Conservation (phyloP, 2,329 filamentous ascomycete species). For the Bipolaris zeicola region DNA sequence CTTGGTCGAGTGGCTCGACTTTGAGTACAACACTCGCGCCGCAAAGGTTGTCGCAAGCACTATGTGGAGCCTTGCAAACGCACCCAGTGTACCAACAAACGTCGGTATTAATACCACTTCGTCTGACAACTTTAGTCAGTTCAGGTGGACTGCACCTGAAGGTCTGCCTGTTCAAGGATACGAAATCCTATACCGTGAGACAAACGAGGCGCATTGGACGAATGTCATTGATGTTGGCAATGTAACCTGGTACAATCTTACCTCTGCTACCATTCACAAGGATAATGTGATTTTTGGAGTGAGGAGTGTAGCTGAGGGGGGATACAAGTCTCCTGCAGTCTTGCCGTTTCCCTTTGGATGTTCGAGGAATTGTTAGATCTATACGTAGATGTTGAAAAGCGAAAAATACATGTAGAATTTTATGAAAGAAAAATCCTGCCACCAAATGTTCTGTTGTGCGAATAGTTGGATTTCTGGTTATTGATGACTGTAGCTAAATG, state of each 20-base stretch:
- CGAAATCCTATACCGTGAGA: constrained; percentile 60
- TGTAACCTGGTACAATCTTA: constrained; percentile 45
- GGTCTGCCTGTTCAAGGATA: constrained; percentile 53
- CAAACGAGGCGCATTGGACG: constrained; percentile 56
- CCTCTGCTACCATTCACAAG: constrained; percentile 56
- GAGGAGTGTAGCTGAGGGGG: constrained; percentile 54
- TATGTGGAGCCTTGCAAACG: constrained; percentile 59
- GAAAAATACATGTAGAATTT: too few species aligned
- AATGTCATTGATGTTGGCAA: constrained; percentile 54
- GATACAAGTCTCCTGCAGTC: constrained; percentile 55
- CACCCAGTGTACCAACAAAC: constrained; percentile 55
- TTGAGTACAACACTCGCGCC: constrained; percentile 58
- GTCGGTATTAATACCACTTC: constrained; percentile 53
- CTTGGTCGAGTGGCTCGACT: constrained; percentile 59
- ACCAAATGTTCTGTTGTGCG: too few species aligned
- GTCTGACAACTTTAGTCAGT: constrained; percentile 55
- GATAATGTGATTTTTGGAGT: constrained; percentile 63
- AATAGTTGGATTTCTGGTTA: too few species aligned
- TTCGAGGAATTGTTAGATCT: constrained; percentile 18
- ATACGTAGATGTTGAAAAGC: background rate
- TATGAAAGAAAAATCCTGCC: too few species aligned
- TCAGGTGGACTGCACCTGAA: constrained; percentile 53
- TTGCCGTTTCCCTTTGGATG: constrained; percentile 46
- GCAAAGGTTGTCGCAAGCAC: constrained; percentile 59
- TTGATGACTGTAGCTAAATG: too few species aligned